Conservation (phyloP, 2,329 filamentous ascomycete genomes). For the Stachybotrys elegans region DNA sequence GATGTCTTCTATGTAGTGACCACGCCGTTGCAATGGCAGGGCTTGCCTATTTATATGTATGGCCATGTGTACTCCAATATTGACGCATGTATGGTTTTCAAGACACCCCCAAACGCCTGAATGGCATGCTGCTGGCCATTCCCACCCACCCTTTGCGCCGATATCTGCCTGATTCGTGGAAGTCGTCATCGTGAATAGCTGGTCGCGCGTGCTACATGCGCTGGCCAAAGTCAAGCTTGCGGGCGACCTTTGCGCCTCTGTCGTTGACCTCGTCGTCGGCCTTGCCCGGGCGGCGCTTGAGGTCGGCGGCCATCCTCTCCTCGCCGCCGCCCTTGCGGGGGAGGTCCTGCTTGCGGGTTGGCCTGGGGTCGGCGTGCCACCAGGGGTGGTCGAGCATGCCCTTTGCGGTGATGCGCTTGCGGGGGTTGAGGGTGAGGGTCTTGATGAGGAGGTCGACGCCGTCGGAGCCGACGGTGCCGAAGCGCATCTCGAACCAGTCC, state of each 20-base stretch:
- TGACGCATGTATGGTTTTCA: no score
- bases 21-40: no score
- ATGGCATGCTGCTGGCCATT: no score
- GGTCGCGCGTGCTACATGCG: no score
- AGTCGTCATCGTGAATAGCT: no score
- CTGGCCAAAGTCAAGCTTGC: conserved; percentile 73
- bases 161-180: no score
- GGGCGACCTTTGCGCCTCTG: conserved; percentile 69
- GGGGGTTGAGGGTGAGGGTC: conserved; percentile 82
- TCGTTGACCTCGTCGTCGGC: conserved; percentile 50
- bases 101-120: no score
- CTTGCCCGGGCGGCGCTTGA: conserved; percentile 67
- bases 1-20: no score
- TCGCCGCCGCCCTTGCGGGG: conserved; percentile 70
- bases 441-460: conserved; percentile 86
- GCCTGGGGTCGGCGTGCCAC: conserved; percentile 80
- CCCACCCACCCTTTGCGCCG: no score
- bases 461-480: conserved; percentile 73
- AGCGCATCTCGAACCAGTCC: conserved; percentile 70
- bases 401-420: conserved; percentile 70
- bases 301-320: conserved; percentile 74
- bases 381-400: conserved; percentile 77
- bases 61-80: no score
- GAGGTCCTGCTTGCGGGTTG: conserved; percentile 75
- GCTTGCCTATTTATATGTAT: no score